These are phyloP conservation scores for Cantharellus anzutake DNA, from an alignment of 768 basidiomycete genomes.

Conservation along the genomic window DNA sequence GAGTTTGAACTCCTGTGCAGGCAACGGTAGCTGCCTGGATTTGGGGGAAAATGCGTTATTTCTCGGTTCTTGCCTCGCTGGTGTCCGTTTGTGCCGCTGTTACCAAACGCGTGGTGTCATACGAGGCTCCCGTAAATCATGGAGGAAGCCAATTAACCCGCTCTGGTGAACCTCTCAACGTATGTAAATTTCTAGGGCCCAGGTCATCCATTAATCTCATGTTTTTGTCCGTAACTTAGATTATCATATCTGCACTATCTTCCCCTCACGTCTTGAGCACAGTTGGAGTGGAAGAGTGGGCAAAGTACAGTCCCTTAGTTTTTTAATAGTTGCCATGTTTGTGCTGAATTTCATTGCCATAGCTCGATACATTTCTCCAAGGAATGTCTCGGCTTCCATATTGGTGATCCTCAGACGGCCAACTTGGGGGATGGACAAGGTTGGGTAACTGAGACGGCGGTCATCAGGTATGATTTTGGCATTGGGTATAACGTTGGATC, in stretches of 20 bases:
- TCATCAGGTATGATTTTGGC: not conserved
- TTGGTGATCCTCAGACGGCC: not conserved
- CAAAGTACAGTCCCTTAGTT: not conserved
- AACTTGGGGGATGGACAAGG: constrained; percentile 1
- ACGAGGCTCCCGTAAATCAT: not conserved
- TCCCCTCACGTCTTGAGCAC: not conserved
- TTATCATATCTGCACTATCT: not conserved
- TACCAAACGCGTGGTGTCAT: not conserved
- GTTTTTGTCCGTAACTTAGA: not conserved
- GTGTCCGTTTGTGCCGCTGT: not conserved
- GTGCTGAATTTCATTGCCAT: not conserved
- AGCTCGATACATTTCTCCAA: not conserved
- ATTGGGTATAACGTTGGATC: not conserved
- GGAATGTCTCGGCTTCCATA: not conserved
- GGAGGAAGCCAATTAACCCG: not conserved
- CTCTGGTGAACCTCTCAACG: not conserved
- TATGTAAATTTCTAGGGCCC: not conserved
- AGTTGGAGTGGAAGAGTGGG: not conserved
- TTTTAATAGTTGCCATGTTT: not conserved
- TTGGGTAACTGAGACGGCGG: not conserved
- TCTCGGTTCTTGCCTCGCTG: not conserved
- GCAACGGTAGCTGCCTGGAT: too few relatives aligned
- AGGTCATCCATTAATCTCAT: not conserved
- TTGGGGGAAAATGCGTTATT: too few relatives aligned
- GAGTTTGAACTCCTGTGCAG: too few relatives aligned